Base-by-base conservation (phyloP, 2,329 filamentous ascomycete species). In the Immersiporthe knoxdaviesiana region DNA sequence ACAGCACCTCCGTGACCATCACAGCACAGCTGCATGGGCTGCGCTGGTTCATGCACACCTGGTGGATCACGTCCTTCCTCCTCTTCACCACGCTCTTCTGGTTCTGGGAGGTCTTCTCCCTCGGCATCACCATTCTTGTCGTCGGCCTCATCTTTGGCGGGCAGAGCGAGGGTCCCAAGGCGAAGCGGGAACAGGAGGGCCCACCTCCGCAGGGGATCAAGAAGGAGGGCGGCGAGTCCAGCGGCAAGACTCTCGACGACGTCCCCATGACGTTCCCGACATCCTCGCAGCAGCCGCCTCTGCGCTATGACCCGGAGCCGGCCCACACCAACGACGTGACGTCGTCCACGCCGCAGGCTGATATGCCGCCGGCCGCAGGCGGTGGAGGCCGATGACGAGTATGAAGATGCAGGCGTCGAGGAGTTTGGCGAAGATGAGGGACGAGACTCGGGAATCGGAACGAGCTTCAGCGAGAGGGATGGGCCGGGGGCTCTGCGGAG, bases 41-140 rank as follows among this genome's bases (percentile, higher is more conserved):
- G 71, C 84, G 91, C 63, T 96, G 92, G 88, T 75, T 94, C 67
- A 97, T 99, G 92, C 96, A 96, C 75, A 90, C 93, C 71, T 91
- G 95, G 81, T 88, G 91, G 16, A 75, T 96, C 47, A 78, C 88
- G 1, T 89, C 89, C 6, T 94, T 93, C 69, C 65, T 91, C 0
- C 75, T 90, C 0, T 91, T 94, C 74, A 92, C 90, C 0, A 79
- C 82, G 0, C 74, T 87, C 0, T 97, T 97, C 79, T 98, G 94
- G 93, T 77, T 82, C 1, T 87, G 88, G 16, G 93, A 95, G 76
- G 84, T 97, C 75, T 72, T 88, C 0, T 91, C 90, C 56, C 87
- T 92, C 77, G 82, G 84, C 0, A 50, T 90, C 0, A 89, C 87
- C 0, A 97, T 92, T 91, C 77, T 86, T 1, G 60, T 86, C 0